phyloP scores from a whole-genome alignment of 805 yeast genomes.

The Ogataea populi-albae region DNA sequence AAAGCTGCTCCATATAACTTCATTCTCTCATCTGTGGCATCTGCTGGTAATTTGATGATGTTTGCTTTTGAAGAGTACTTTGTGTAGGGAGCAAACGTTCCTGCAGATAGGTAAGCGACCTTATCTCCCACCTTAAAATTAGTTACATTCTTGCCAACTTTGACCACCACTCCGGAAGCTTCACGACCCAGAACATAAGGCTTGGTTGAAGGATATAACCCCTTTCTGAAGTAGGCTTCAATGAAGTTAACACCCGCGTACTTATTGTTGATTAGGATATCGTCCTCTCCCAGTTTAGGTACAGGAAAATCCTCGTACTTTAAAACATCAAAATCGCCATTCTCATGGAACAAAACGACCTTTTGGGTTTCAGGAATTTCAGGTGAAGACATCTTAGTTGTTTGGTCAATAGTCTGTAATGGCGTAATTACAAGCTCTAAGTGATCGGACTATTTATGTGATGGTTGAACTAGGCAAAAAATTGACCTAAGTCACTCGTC shows the following conservation, averaged over 20 bases:
- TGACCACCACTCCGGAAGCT: constrained; percentile 67
- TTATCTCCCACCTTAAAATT: constrained; percentile 64
- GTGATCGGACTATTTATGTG: no score
- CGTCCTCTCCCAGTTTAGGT: constrained; percentile 54
- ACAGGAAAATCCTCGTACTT: constrained; percentile 56
- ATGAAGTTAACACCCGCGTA: constrained; percentile 82
- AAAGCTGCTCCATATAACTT: constrained; percentile 58
- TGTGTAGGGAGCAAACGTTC: constrained; percentile 74
- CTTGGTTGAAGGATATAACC: constrained; percentile 58
- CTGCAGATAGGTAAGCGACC: constrained; percentile 52
- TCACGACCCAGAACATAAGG: constrained; percentile 73
- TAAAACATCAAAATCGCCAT: constrained; percentile 58
- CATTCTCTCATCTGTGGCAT: constrained; percentile 45
- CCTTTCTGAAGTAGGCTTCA: constrained; percentile 79
- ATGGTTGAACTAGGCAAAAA: no score
- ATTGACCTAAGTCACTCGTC: no score
- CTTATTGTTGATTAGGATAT: constrained; percentile 67
- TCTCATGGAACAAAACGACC: constrained; percentile 51
- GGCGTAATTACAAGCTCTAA: no score
- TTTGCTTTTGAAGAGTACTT: constrained; percentile 38
- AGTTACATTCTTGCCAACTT: constrained; percentile 57
- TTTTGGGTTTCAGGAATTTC: constrained; percentile 54
- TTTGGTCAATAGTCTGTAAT: not conserved
- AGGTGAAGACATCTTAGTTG: constrained; percentile 10
- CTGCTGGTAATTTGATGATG: constrained; percentile 48